Conservation (phyloP, 805 yeast species). For the Wickerhamiella musiphila region DNA sequence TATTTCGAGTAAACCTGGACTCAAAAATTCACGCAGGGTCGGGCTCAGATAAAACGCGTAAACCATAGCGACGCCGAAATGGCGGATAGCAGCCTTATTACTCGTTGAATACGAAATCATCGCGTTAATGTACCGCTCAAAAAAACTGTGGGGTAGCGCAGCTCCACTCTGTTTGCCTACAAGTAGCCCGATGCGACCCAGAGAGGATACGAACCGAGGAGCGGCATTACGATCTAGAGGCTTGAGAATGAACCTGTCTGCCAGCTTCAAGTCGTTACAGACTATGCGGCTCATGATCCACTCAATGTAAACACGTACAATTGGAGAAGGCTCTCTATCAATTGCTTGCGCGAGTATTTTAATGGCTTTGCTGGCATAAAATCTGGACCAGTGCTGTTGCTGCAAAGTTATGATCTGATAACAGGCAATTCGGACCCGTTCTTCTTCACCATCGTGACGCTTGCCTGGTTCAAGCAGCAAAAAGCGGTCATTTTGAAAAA, state of each 20-base stretch:
- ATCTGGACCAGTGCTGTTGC: slow-evolving; percentile 20
- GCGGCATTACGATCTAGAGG: slow-evolving; percentile 8
- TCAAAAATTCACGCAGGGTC: slow-evolving; percentile 8
- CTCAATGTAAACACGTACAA: slow-evolving; percentile 57
- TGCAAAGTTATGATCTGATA: slow-evolving; percentile 33
- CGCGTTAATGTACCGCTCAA: slow-evolving; percentile 30
- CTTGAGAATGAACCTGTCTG: slow-evolving; percentile 4
- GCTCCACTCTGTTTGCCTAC: slow-evolving; percentile 28
- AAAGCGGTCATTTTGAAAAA: slow-evolving; percentile 25
- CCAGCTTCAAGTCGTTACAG: slow-evolving; percentile 11
- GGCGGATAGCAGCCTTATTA: slow-evolving; percentile 68
- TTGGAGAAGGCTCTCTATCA: slow-evolving; percentile 57
- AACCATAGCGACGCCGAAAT: slow-evolving; percentile 62
- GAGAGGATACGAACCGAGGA: slow-evolving; percentile 43
- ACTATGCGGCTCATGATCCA: slow-evolving; percentile 48
- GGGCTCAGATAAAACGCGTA: slow-evolving; percentile 28
- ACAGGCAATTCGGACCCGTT: slow-evolving; percentile 42
- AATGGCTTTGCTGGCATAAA: slow-evolving; percentile 17
- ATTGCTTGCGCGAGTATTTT: slow-evolving; percentile 23
- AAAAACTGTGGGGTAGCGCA: slow-evolving; percentile 19
- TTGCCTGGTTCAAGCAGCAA: slow-evolving; percentile 33
- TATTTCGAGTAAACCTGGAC: slow-evolving; percentile 7
- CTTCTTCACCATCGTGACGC: slow-evolving; percentile 54
- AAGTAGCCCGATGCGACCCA: slow-evolving; percentile 45
- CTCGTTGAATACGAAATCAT: slow-evolving; percentile 62